Base-by-base conservation (phyloP, 257 asterid species). In the Perilla frutescens region DNA sequence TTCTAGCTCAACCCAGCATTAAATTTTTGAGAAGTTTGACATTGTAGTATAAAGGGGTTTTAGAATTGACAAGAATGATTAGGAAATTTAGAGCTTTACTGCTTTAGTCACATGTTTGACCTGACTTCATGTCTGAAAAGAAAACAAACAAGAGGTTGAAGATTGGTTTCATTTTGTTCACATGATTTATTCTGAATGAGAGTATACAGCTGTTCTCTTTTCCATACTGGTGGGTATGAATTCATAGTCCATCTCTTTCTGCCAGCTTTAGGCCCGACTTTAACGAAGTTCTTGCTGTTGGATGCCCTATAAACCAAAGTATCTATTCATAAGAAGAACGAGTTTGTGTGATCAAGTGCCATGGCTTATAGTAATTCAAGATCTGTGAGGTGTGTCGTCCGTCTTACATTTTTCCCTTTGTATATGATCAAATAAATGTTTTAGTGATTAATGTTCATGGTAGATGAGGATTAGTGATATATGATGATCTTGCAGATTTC, bases 361-460 rank as follows among this genome's bases (percentile, higher is more conserved):
- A 92, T 92, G 98, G 90, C 92, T 68, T 90, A 62, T 72, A 80
- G 58, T 76, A 86, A 72, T 66, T 88, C 95, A 72, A 90, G 83
- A 85, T 88, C 96, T 15, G 96, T 90, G 57, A 92, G 96, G 96
- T 92, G 50, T 62, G 83, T 70, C 5, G 31, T n/a, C 4, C 5
- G 31, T n/a, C 5, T 65, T 54, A 3, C 36, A 44, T 56, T 53
- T 48, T 79, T 58, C 13, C 4, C 26, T 60, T 2, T 36, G 56
- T 40, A 34, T 51, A 15, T 34, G n/a, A 71, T 77, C 49, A 40
- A 47, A 20, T 20, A 20, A 20, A 20, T 20, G 26, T 20, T 9
- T 20, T 20, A 39, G 58, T 31, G 29, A 43, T 29, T 12, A 20
- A 60, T 49, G 58, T 36, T 36, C 50, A 37, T 31, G 4, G 57